Base-by-base conservation (phyloP, 1,284 basidiomycete genomes). In the Apiotrichum veenhuisii region DNA sequence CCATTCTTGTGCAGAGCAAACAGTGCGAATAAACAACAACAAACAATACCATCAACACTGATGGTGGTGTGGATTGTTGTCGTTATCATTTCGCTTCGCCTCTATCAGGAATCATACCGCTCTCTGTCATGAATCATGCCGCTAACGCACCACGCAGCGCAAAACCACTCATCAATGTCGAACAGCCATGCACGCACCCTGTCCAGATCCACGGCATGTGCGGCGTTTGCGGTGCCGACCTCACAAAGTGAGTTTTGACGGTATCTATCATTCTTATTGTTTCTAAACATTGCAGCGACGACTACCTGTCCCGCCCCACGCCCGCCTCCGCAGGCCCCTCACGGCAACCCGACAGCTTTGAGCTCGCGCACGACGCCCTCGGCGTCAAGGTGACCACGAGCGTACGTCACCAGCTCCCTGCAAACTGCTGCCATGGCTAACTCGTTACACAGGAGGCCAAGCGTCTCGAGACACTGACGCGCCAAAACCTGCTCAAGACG, bases 171-270 rank as follows among this genome's bases (percentile, higher is more conserved):
- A 76, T 91, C 25, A 77, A 82, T 44, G 79, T 95, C 62, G 77
- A 84, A 48, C 91, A 95, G 74, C 87, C 89, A 20, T 98, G 94
- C 79, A 91, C 89, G 51, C 94, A 98, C 76, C 89, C 89, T 49
- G 87, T 95, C 64, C 93, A 97, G 76, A 82, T 95, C 57, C 86
- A 87, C 38, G 95, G 95, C 1, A 82, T 98, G 59, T 98, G 94
- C 73, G 92, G 89, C 2, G 76, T 95, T 33, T 98, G 94, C 72
- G 94, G 93, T 38, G 91, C 89, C 76, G 91, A 96, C 67, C 85
- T 98, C 81, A 93, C 91, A 46, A 85, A 83, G 92, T 96, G 71
- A 65, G 87, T 80, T 34, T n/a, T n/a, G n/a, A n/a, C n/a, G n/a
- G n/a, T n/a, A n/a, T n/a, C n/a, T n/a, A n/a, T n/a, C n/a, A n/a